phyloP scores from a whole-genome alignment of 352 stramenopile species.

The Phytophthora pini region DNA sequence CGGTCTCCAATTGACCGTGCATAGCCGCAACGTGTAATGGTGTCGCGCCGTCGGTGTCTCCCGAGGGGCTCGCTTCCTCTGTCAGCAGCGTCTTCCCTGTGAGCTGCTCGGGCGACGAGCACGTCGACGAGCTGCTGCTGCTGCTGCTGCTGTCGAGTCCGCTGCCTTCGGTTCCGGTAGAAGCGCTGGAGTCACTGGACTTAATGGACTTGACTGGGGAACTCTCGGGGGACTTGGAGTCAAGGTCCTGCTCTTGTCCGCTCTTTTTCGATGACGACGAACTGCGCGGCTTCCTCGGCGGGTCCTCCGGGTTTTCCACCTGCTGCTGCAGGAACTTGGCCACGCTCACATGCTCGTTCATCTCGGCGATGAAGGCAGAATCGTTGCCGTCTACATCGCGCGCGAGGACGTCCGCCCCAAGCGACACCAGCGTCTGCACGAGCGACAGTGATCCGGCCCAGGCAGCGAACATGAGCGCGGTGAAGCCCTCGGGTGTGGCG shows the following conservation, averaged over 20 bases:
- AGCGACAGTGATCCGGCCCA: conserved; percentile 52
- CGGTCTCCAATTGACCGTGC: conserved; percentile 66
- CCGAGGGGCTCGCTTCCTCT: conserved; percentile 24
- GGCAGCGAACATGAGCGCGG: conserved; percentile 61
- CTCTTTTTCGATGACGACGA: conserved; percentile 35
- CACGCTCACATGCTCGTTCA: conserved; percentile 52
- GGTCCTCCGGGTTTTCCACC: conserved; percentile 27
- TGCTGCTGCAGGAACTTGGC: conserved; percentile 50
- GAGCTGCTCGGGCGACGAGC: conserved; percentile 38
- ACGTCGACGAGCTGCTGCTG: conserved; percentile 36
- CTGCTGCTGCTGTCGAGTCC: conserved; percentile 31
- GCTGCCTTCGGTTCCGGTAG: conserved; percentile 24
- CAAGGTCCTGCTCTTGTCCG: conserved; percentile 17
- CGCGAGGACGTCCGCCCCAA: conserved; percentile 43
- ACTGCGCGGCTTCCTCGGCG: conserved; percentile 19
- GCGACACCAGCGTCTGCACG: conserved; percentile 42
- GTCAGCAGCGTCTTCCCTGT: conserved; percentile 26
- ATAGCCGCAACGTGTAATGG: conserved; percentile 64
- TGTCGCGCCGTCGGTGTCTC: conserved; percentile 50
- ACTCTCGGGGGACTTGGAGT: conserved; percentile 27
- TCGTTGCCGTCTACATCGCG: conserved; percentile 61
- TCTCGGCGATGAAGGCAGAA: conserved; percentile 55
- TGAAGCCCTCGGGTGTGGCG: conserved; percentile 61
- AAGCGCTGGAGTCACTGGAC: conserved; percentile 35
- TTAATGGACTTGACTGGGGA: conserved; percentile 29